Conservation (phyloP, 352 stramenopile genomes). For the Globisporangium sylvaticum region DNA sequence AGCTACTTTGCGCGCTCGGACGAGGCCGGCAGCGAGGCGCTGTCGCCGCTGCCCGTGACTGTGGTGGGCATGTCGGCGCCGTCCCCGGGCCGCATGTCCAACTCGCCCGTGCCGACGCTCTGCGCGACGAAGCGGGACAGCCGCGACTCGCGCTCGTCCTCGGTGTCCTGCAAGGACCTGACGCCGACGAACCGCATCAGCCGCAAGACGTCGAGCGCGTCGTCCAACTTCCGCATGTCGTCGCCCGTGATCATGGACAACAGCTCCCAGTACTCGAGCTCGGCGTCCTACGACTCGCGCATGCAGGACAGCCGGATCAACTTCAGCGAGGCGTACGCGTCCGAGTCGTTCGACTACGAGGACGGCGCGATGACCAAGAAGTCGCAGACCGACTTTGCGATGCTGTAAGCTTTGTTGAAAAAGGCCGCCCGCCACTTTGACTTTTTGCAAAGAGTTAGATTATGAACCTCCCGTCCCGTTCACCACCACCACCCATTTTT, state of each 20-base stretch:
- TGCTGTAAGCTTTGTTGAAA: slow-evolving; percentile 31
- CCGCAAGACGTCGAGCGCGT: slow-evolving; percentile 17
- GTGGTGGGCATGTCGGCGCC: slow-evolving; percentile 7
- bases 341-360: slow-evolving; percentile 36
- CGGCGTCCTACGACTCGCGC: slow-evolving; percentile 26
- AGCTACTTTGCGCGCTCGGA: slow-evolving; percentile 40
- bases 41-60: slow-evolving; percentile 26
- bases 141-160: slow-evolving; percentile 48
- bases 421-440: neutral
- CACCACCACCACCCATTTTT: neutral
- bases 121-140: slow-evolving; percentile 24
- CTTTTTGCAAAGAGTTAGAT: neutral
- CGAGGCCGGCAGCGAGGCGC: slow-evolving; percentile 20
- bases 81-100: slow-evolving; percentile 22
- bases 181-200: slow-evolving; percentile 22
- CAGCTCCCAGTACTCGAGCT: slow-evolving; percentile 27
- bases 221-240: slow-evolving; percentile 31
- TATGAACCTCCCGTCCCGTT: neutral
- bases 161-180: slow-evolving; percentile 33
- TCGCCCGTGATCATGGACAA: slow-evolving; percentile 40
- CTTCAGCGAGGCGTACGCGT: slow-evolving; percentile 60
- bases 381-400: slow-evolving; percentile 42
- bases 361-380: slow-evolving; percentile 31
- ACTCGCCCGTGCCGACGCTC: slow-evolving; percentile 48
- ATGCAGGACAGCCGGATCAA: slow-evolving; percentile 57